Evolutionary conservation across 2,329 filamentous ascomycete genomes (phyloP), one percentile per base, ranked within the genome.

Genomic region (Aspergillus intermedius): DNA sequence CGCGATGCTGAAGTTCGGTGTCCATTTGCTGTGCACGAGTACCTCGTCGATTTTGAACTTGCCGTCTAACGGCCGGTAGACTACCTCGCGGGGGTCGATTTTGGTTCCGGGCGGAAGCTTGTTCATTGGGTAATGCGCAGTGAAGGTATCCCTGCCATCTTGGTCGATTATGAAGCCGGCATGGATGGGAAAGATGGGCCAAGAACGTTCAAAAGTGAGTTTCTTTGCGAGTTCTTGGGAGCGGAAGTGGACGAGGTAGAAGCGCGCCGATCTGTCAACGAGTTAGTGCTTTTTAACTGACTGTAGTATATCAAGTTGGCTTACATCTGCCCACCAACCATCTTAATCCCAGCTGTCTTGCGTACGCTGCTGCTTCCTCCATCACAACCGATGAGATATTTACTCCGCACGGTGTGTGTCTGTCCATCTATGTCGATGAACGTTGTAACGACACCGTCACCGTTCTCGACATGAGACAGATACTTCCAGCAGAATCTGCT

Each of bases 101-200:
- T 44, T 40, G 1, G 50, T 35, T 10, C 42, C 42, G 17, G 60
- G 54, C 3, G 42, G 42, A 5, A 50, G 56, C 4, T 58, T 21
- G n/a, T 53, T 52, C 12, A 64, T 30, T 0, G 52, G 47, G 4
- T 54, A 46, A 51, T 69, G 67, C 1, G 53, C 53, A 1, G 67
- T 70, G 51, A 58, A 70, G 5, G 62, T 69, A 44, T 68, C 63
- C 13, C 54, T 54, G 35, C 62, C 63, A 32, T 68, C 61, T 49
- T 68, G 63, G 22, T 59, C 54, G 40, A 68, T 62, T 19, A 68
- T 51, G 21, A 57, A 53, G 7, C 55, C 58, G 8, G 57, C 56
- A 19, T 48, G 46, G 2, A 50, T 50, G 44, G 58, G 55, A 49
- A 66, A 68, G 12, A 60, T 57, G 47, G 66, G 65, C 65, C 65